These are phyloP conservation scores for Nephelium lappaceum DNA, from an alignment of 345 rosid species.

Conservation along the genomic window DNA sequence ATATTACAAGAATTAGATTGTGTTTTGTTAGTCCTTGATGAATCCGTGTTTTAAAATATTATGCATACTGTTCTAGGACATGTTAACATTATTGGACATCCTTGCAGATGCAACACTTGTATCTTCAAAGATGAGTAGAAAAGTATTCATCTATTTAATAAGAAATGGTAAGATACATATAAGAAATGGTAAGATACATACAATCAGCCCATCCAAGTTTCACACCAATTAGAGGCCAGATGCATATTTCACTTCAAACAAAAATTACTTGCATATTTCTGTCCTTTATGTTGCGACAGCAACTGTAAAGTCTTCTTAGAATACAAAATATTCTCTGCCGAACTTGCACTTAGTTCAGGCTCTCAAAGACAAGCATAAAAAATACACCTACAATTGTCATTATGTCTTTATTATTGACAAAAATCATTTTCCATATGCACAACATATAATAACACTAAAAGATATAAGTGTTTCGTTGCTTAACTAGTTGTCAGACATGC, in stretches of 20 bases:
- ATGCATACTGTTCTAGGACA: not conserved
- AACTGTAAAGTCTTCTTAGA: too few relatives aligned
- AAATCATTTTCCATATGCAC: not conserved
- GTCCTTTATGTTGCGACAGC: too few relatives aligned
- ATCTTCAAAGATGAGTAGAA: not conserved
- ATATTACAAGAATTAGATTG: not conserved
- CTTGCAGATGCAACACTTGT: not conserved
- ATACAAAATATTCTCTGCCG: not conserved
- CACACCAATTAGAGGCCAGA: not conserved
- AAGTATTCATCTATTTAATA: not conserved
- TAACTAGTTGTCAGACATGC: not conserved
- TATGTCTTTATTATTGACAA: not conserved
- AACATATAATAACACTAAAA: not conserved
- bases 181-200: not conserved
- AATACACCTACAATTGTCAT: too few relatives aligned
- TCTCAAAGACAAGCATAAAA: not conserved
- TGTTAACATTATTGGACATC: not conserved
- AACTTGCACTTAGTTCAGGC: not conserved
- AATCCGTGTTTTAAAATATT: not conserved
- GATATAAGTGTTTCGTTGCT: too few relatives aligned
- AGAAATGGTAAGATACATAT: not conserved
- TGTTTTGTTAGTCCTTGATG: not conserved
- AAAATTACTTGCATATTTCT: not conserved
- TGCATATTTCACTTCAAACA: not conserved
- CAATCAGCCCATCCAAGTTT: not conserved